Evolutionary conservation across 164 flowering plant genomes (phyloP).

Genomic region (Magnolia changhungtana): DNA sequence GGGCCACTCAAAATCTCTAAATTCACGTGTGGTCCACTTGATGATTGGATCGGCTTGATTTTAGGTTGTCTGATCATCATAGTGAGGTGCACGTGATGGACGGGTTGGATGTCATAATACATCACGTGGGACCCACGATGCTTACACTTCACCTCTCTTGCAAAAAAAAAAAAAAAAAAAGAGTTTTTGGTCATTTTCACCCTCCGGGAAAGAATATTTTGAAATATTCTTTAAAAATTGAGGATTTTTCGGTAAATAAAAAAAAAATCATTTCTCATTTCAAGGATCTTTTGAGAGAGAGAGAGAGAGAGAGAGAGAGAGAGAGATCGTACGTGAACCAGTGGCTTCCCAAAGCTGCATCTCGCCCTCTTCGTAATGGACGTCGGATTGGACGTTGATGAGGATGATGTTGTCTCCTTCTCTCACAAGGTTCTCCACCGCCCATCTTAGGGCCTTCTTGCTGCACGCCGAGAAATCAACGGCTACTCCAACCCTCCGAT

Average conservation of each 20-base stretch:
- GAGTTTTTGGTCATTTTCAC: no score
- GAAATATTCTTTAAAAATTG: no score
- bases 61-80: no score
- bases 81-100: no score
- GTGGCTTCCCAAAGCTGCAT: conserved; percentile 87
- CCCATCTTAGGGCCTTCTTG: conserved; percentile 73
- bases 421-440: conserved; percentile 63
- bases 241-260: not conserved
- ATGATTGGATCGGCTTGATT: no score
- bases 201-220: no score
- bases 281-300: not conserved
- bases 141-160: no score
- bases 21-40: no score
- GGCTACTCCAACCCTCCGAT: conserved; percentile 75
- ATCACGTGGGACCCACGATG: no score
- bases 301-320: not conserved
- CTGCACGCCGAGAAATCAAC: conserved; percentile 84
- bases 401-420: conserved; percentile 78
- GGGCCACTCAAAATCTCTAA: no score
- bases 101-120: no score
- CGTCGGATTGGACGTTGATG: conserved; percentile 47
- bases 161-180: no score
- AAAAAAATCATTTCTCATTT: not conserved
- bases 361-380: conserved; percentile 64
- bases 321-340: conserved; percentile 72